phyloP scores from a whole-genome alignment of 371 early-diverging fungal genomes.

The Chytridium lagenaria region DNA sequence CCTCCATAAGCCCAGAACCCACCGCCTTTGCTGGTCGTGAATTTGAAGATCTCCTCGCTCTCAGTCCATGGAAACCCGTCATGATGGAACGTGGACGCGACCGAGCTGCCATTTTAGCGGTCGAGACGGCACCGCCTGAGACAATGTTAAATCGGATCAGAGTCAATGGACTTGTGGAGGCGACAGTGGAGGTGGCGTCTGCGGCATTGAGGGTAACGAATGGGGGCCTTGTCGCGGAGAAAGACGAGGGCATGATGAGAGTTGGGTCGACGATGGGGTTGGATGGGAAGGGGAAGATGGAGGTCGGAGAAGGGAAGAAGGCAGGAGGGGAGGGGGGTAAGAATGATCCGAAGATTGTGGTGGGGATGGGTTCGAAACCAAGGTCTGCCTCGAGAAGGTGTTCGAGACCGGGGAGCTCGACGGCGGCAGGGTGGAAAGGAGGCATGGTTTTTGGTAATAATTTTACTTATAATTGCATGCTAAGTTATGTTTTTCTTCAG shows the following conservation, averaged over 20 bases:
- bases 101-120: constrained; percentile 1
- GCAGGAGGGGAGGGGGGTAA: neutral
- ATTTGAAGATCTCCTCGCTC: constrained; percentile 18
- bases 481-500: neutral
- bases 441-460: neutral
- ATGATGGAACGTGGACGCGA: constrained; percentile 18
- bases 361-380: neutral
- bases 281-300: constrained; percentile 3
- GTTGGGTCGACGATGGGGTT: neutral
- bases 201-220: neutral
- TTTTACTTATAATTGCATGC: neutral
- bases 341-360: neutral
- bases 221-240: neutral
- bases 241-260: neutral
- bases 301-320: neutral
- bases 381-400: neutral
- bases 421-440: neutral
- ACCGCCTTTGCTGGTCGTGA: constrained; percentile 5
- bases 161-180: constrained; percentile 12
- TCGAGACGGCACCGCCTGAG: constrained; percentile 10
- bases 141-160: constrained; percentile 5
- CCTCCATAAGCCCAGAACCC: neutral
- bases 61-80: constrained; percentile 21
- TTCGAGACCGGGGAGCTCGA: neutral
- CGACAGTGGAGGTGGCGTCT: neutral